A percentile compares a stretch with the other conserved stretches of the same genome.
Evolutionary conservation across 768 basidiomycete species (phyloP).

Genomic region (Russula earlei): DNA sequence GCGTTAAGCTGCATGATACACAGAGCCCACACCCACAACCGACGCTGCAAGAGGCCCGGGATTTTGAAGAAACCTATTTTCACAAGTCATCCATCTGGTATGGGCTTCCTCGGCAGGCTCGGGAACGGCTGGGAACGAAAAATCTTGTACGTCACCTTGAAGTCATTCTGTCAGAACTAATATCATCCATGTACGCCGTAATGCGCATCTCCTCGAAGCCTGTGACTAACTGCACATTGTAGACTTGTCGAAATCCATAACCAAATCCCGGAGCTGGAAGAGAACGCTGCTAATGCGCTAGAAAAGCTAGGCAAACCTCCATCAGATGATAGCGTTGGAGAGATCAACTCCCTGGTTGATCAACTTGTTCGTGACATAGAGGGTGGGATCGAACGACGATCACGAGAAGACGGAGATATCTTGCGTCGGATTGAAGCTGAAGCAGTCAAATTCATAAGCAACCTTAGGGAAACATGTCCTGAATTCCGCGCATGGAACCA

Average conservation of each 20-base stretch:
- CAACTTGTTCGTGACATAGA: constrained; percentile 36
- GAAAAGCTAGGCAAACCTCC: constrained; percentile 39
- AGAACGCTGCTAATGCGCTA: constrained; percentile 23
- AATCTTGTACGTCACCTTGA: constrained; percentile 4
- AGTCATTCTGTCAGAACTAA: not conserved
- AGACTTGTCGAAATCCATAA: constrained; percentile 52
- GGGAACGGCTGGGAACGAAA: not conserved
- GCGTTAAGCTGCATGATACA: constrained; percentile 12
- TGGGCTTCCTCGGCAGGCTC: not conserved
- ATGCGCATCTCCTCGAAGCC: not conserved
- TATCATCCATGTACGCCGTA: not conserved
- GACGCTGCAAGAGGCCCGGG: not conserved
- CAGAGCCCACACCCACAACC: not conserved
- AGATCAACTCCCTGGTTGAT: constrained; percentile 39
- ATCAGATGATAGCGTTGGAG: constrained; percentile 42
- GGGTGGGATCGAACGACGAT: constrained; percentile 38
- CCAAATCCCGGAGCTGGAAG: constrained; percentile 37
- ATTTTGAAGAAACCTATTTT: not conserved
- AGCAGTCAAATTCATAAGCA: not conserved
- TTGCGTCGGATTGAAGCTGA: constrained; percentile 6
- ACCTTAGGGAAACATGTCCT: constrained; percentile 10
- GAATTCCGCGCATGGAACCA: constrained; percentile 12
- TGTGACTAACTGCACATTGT: not conserved
- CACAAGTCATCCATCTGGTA: not conserved
- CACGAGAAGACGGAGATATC: constrained; percentile 25